Evolutionary conservation across 2,329 filamentous ascomycete species (phyloP).

Genomic region (Phaeosphaeriaceae sp.): DNA sequence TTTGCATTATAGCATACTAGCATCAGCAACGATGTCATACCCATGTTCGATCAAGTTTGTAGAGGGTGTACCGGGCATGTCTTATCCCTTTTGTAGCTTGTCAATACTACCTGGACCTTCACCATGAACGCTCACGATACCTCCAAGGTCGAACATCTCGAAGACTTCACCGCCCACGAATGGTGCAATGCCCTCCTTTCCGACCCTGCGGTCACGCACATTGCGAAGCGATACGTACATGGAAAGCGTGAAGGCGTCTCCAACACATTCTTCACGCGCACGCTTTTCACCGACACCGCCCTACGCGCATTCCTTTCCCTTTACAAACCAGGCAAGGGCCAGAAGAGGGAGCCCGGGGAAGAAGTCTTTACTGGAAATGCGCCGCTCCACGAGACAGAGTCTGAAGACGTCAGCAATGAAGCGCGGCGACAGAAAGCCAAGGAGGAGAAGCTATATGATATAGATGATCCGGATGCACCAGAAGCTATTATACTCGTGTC

Average conservation of each 20-base stretch:
- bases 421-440: conserved; percentile 10
- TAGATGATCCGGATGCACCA: conserved; percentile 19
- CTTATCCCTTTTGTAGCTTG: neutral
- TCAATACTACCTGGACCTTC: neutral
- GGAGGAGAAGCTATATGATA: conserved; percentile 17
- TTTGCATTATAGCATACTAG: neutral
- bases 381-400: conserved; percentile 2
- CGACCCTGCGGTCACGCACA: conserved; percentile 28
- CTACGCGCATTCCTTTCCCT: conserved; percentile 33
- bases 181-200: conserved; percentile 35
- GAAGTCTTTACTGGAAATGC: conserved; percentile 13
- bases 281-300: conserved; percentile 30
- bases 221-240: conserved; percentile 18
- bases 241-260: conserved; percentile 13
- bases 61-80: neutral
- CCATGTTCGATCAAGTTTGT: neutral
- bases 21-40: neutral
- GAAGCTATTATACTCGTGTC: conserved; percentile 30
- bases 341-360: conserved; percentile 5
- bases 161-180: conserved; percentile 32
- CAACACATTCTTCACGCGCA: conserved; percentile 31
- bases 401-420: neutral
- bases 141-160: conserved; percentile 24
- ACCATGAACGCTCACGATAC: neutral
- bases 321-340: conserved; percentile 21